Base-by-base conservation (phyloP, 495 filamentous ascomycete species). In the Tuber brumale region DNA sequence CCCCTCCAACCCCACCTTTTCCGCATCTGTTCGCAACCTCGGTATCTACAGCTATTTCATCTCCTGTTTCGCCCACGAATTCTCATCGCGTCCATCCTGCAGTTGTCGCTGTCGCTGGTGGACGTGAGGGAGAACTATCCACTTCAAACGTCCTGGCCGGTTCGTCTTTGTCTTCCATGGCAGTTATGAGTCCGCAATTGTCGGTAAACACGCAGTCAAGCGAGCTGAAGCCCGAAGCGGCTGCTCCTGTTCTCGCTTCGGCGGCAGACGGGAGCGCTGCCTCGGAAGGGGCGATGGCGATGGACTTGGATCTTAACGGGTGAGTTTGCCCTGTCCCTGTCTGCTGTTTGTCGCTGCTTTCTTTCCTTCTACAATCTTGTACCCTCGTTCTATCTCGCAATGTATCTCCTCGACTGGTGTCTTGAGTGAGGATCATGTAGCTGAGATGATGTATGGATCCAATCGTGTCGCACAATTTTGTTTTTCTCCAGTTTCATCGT, bases 271-370 rank as follows among this genome's bases (percentile, higher is more conserved):
- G 69, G 41, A 81, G 77, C 80, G 78, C 78, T 78, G 76, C 74
- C 44, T 81, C 78, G 79, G 81, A 83, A 73, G 81, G 79, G 81
- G 80, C 79, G 81, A 79, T 81, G 81, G 81, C 79, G 79, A 83
- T 83, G 81, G 81, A 83, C 81, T 83, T 83, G 81, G 81, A 83
- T 80, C 69, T 79, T 81, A 73, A 80, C 79, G 81, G 81, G 81
- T 83, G 81, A 83, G 81, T 83, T 83, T 83, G 79, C 81, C 81
- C 81, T 83, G 77, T 83, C 82, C 81, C 81, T 83, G 78, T 82
- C 81, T 80, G 76, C 81, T 83, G 81, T 78, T 82, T 80, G 76
- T 81, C 78, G 76, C 79, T 80, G 81, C 79, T 83, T 76, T 75
- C 81, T 79, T 81, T 79, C 81, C 81, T 70, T 69, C 72, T 69